Base-by-base conservation (phyloP, 2,329 filamentous ascomycete genomes). In the Fusarium praegraminearum region DNA sequence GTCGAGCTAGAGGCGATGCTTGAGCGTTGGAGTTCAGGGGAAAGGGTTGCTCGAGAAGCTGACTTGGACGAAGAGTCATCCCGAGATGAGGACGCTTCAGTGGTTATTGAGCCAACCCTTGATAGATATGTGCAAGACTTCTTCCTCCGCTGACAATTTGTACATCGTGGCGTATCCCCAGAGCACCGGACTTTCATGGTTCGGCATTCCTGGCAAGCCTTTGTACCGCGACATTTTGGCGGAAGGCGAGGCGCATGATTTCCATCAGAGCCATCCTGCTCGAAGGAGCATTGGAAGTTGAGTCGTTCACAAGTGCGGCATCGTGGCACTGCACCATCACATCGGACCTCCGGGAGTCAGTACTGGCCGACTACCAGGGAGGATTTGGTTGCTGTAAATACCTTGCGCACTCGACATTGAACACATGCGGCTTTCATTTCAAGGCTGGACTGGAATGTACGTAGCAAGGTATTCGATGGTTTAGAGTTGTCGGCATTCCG, bases 341-440 rank as follows among this genome's bases (percentile, higher is more conserved):
- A 75, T 72, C 73, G 73, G 69, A 75, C 73, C 73, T 75, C 51
- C 68, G 65, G 67, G 70, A 66, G 71, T 75, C 53, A 75, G 70
- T 61, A 64, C 62, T 46, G 67, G 62, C 69, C 71, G 72, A 75
- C 55, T 63, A 46, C 73, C 71, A 73, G 36, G 41, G 53, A 22
- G 16, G 13, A 16, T 30, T 26, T 50, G 18, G 15, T 26, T 18
- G 30, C 22, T 38, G 16, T 53, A 40, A 53, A 43, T 70, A 75
- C 73, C 73, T 75, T 75, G 55, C 73, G 73, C 43, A 75, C 73
- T 49, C 73, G 72, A 62, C 73, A 75, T 24, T 75, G 73, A 46
- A 75, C 73, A 47, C 73, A 75, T 20, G 73, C 73, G 20, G 73
- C 73, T 47, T 74, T 75, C 73, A 75, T 75, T 28, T 47, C 40